Conservation (phyloP, 2,329 filamentous ascomycete genomes). For the Bipolaris bicolor region DNA sequence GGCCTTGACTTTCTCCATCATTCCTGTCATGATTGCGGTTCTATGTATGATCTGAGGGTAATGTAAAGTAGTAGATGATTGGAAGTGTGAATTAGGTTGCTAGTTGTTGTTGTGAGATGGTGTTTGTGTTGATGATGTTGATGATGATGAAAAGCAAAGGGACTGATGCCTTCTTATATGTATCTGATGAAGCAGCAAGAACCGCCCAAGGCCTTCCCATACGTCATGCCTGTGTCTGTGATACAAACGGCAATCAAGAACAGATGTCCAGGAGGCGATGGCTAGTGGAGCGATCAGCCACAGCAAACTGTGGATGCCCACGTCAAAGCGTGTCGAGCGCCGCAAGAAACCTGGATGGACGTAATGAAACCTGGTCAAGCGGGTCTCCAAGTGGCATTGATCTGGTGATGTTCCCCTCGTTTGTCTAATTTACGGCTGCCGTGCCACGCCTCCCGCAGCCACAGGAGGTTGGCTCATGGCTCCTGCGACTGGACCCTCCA, state of each 20-base stretch:
- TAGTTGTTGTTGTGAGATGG: constrained; percentile 5
- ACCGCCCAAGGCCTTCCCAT: constrained; percentile 10
- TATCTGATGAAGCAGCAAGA: constrained; percentile 14
- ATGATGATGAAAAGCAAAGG: constrained; percentile 14
- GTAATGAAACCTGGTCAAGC: constrained; percentile 1
- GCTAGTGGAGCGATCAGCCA: constrained; percentile 19
- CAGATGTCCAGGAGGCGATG: constrained; percentile 7
- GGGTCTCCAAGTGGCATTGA: constrained; percentile 8
- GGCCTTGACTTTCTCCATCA: constrained; percentile 47
- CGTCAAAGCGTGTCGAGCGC: constrained; percentile 15
- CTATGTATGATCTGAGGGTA: constrained; percentile 12
- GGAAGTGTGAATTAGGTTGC: constrained; percentile 6
- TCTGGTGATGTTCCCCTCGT: constrained; percentile 11
- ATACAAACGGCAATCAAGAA: constrained; percentile 21
- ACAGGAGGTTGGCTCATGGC: constrained; percentile 24
- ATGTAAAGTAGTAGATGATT: constrained; percentile 5
- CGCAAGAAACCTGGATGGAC: constrained; percentile 13
- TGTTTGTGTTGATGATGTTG: too few relatives aligned
- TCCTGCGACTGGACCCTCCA: constrained; percentile 19
- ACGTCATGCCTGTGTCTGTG: constrained; percentile 29
- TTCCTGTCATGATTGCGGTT: constrained; percentile 34
- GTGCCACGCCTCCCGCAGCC: constrained; percentile 15
- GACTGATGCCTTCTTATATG: constrained; percentile 24
- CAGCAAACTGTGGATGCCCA: constrained; percentile 17
- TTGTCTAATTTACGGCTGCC: constrained; percentile 10